These are phyloP conservation scores for Starmerella vitae DNA, from an alignment of 805 yeast species.

Conservation along the genomic window DNA sequence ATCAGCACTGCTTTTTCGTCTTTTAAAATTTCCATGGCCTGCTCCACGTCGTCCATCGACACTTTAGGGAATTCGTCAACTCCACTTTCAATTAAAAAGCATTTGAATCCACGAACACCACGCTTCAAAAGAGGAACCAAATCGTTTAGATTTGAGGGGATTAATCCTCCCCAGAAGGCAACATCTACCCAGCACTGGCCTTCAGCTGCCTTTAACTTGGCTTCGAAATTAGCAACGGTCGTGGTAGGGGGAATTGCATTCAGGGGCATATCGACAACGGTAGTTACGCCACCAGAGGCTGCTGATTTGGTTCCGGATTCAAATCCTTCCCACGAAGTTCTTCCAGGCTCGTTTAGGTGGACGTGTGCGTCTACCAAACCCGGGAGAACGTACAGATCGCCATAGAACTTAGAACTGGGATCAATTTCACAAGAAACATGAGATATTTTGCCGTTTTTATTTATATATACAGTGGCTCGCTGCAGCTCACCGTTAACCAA, in stretches of 20 bases:
- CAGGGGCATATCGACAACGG: constrained; percentile 91
- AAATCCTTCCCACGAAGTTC: constrained; percentile 97
- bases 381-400: constrained; percentile 65
- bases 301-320: constrained; percentile 91
- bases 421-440: constrained; percentile 22
- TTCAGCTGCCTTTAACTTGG: constrained; percentile 62
- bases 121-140: constrained; percentile 61
- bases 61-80: constrained; percentile 91
- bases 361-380: constrained; percentile 92
- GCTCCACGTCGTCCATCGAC: constrained; percentile 43
- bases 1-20: constrained; percentile 57
- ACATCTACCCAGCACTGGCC: constrained; percentile 85
- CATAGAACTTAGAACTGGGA: constrained; percentile 34
- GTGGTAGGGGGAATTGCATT: constrained; percentile 96
- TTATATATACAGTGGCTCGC: constrained; percentile 22
- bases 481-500: constrained; percentile 20
- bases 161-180: constrained; percentile 92
- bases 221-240: constrained; percentile 57
- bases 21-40: constrained; percentile 51
- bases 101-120: constrained; percentile 91
- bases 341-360: constrained; percentile 88
- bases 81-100: constrained; percentile 83
- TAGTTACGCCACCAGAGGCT: constrained; percentile 91
- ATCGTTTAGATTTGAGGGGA: constrained; percentile 62
- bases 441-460: constrained; percentile 47